Conservation (phyloP, 2,329 filamentous ascomycete species). For the Cladorrhinum sp. region DNA sequence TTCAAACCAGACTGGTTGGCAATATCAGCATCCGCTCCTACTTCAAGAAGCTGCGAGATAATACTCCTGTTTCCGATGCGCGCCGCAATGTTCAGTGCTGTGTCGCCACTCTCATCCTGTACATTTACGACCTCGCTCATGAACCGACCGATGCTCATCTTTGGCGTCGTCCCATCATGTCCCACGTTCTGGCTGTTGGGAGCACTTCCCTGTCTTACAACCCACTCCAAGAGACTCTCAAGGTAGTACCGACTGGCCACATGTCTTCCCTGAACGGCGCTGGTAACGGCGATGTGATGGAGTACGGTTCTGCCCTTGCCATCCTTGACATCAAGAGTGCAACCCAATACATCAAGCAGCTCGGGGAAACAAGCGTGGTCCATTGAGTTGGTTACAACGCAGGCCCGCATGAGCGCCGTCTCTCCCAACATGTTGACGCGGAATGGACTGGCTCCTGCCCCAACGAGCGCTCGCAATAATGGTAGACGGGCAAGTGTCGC, state of each 20-base stretch:
- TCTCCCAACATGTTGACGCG: conserved; percentile 87
- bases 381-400: conserved; percentile 89
- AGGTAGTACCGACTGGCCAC: conserved; percentile 94
- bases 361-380: conserved; percentile 89
- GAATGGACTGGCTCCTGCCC: conserved; percentile 80
- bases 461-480: conserved; percentile 75
- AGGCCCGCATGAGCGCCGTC: conserved; percentile 88
- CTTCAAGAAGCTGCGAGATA: conserved; percentile 93
- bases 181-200: conserved; percentile 40
- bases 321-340: conserved; percentile 88
- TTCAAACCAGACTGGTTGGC: conserved; percentile 85
- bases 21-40: conserved; percentile 89
- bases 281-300: conserved; percentile 94
- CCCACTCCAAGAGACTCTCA: conserved; percentile 89
- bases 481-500: conserved; percentile 85
- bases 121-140: conserved; percentile 97
- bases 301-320: conserved; percentile 86
- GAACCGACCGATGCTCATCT: conserved; percentile 85
- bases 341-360: conserved; percentile 80
- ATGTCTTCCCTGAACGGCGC: conserved; percentile 88
- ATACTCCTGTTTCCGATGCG: conserved; percentile 91
- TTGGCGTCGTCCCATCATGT: conserved; percentile 39
- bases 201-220: conserved; percentile 72
- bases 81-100: conserved; percentile 88
- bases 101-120: conserved; percentile 90